Percentiles rank a stretch among this genome's conserved stretches.
phyloP scores from a whole-genome alignment of 2,329 filamentous ascomycete species.

The Septoria linicola region DNA sequence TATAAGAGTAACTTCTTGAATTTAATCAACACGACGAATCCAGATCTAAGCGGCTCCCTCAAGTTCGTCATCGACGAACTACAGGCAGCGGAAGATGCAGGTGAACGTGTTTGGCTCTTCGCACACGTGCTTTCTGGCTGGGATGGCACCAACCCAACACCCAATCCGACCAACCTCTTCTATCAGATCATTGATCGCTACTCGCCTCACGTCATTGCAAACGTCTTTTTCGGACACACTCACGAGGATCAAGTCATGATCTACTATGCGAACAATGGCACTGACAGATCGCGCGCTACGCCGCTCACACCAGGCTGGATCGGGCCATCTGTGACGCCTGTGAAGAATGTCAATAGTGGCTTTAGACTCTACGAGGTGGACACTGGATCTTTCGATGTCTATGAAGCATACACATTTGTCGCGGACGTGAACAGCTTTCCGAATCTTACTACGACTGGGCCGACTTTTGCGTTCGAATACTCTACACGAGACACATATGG shows the following conservation, averaged over 20 bases:
- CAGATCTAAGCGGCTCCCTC: conserved; percentile 52
- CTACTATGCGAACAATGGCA: conserved; percentile 53
- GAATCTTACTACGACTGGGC: conserved; percentile 43
- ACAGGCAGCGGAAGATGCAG: conserved; percentile 52
- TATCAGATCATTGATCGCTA: conserved; percentile 57
- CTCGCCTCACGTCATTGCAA: conserved; percentile 56
- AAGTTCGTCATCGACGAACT: conserved; percentile 54
- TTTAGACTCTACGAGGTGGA: conserved; percentile 58
- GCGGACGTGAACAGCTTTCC: conserved; percentile 51
- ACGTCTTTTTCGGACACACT: conserved; percentile 56
- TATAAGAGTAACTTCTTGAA: conserved; percentile 50
- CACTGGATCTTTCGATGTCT: conserved; percentile 54
- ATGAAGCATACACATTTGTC: conserved; percentile 56
- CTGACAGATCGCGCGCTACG: conserved; percentile 40
- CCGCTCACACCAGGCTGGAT: conserved; percentile 55
- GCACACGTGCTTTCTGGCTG: conserved; percentile 57
- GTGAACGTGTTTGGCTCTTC: conserved; percentile 56
- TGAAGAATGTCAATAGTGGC: conserved; percentile 56
- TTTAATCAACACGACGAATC: conserved; percentile 54
- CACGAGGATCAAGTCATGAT: conserved; percentile 57
- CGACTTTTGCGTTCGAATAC: conserved; percentile 53
- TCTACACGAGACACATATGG: conserved; percentile 53
- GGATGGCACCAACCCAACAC: conserved; percentile 55
- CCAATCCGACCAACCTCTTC: conserved; percentile 56
- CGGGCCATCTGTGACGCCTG: conserved; percentile 52